phyloP scores from a whole-genome alignment of 176 grass and related monocot species.

The Stipa capillata region DNA sequence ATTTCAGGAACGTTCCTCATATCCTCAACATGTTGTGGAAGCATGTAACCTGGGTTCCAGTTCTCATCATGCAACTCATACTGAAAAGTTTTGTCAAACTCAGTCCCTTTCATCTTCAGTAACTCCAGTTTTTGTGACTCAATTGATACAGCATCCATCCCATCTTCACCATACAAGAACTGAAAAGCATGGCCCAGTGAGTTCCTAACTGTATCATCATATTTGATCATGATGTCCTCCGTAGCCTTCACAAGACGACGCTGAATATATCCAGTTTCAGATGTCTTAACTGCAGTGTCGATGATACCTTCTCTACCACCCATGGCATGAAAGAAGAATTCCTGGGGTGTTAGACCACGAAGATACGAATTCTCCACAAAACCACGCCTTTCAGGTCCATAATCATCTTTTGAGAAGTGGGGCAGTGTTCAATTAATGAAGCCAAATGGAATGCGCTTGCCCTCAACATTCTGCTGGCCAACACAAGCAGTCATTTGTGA shows the following conservation, averaged over 20 bases:
- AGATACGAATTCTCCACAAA: conserved; percentile 95
- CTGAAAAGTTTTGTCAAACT: conserved; percentile 56
- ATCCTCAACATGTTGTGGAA: conserved; percentile 77
- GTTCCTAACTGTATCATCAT: conserved; percentile 90
- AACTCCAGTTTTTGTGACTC: conserved; percentile 81
- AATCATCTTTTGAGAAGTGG: conserved; percentile 82
- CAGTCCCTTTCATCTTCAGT: conserved; percentile 71
- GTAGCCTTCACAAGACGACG: conserved; percentile 88
- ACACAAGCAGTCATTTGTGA: conserved; percentile 98
- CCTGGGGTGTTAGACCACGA: conserved; percentile 78
- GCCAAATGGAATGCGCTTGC: conserved; percentile 83
- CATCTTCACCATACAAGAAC: conserved; percentile 93
- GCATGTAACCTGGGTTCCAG: conserved; percentile 83
- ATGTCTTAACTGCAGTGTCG: conserved; percentile 86
- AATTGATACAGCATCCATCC: conserved; percentile 92
- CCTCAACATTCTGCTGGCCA: conserved; percentile 87
- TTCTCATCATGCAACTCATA: conserved; percentile 79
- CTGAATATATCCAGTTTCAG: conserved; percentile 87
- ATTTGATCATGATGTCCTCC: conserved; percentile 96
- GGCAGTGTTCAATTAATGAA: conserved; percentile 69
- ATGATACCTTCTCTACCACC: conserved; percentile 75
- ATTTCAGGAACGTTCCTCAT: conserved; percentile 79
- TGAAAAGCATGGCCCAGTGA: conserved; percentile 85
- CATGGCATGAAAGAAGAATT: conserved; percentile 89
- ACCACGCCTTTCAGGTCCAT: conserved; percentile 81